Percentiles rank a stretch among this genome's conserved stretches.
phyloP scores from a whole-genome alignment of 331 rosid species.

The Stylosanthes scabra region DNA sequence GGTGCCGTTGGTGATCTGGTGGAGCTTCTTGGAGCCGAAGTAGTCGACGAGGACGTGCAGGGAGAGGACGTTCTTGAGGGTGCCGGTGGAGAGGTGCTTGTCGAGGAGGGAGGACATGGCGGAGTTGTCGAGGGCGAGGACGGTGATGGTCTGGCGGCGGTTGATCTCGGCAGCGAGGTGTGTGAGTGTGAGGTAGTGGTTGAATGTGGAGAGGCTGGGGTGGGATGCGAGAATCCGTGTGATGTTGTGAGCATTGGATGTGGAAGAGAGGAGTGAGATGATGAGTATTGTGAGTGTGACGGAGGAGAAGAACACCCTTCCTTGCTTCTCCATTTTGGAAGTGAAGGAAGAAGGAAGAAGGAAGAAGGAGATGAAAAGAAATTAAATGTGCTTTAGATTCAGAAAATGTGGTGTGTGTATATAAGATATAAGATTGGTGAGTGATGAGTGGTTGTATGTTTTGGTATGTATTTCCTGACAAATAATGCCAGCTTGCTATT shows the following conservation, averaged over 20 bases:
- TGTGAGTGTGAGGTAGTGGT: slow-evolving; percentile 84
- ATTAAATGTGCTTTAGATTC: background rate
- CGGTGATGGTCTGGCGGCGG: slow-evolving; percentile 91
- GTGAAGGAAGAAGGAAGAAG: background rate
- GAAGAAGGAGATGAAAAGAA: background rate
- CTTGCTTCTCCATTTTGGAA: slow-evolving; percentile 43
- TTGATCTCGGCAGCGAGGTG: slow-evolving; percentile 92
- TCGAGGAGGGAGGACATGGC: slow-evolving; percentile 77
- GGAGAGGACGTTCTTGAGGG: slow-evolving; percentile 83
- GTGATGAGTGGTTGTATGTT: background rate
- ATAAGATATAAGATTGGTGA: background rate
- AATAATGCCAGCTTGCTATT: slow-evolving; percentile 50
- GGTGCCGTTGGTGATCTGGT: slow-evolving; percentile 77
- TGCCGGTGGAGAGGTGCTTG: slow-evolving; percentile 63
- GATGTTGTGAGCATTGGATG: slow-evolving; percentile 68
- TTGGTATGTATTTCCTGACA: slow-evolving; percentile 31
- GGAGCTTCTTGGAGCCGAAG: slow-evolving; percentile 89
- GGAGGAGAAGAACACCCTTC: slow-evolving; percentile 36
- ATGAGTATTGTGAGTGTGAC: background rate
- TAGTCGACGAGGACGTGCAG: slow-evolving; percentile 90
- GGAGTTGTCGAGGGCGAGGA: slow-evolving; percentile 85
- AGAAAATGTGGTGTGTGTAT: background rate
- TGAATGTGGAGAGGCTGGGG: slow-evolving; percentile 83
- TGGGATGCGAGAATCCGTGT: slow-evolving; percentile 71
- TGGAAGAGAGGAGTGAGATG: slow-evolving; percentile 10